Evolutionary conservation across 352 stramenopile genomes (phyloP).

Genomic region (Phytophthora palmivora): DNA sequence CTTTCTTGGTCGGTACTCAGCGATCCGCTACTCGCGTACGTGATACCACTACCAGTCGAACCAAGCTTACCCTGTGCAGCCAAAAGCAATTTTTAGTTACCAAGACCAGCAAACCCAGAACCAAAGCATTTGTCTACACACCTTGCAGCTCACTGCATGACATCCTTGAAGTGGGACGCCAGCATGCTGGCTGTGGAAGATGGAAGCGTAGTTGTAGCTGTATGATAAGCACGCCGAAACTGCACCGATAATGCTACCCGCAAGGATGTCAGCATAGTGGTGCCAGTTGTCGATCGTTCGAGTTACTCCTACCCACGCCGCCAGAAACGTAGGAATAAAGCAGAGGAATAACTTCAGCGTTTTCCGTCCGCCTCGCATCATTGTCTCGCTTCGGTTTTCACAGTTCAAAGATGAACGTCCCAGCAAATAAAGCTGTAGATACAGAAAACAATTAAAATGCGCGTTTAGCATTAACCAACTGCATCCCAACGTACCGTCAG

Average conservation of each 20-base stretch:
- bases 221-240: conserved; percentile 62
- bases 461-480: background rate
- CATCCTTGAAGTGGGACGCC: conserved; percentile 61
- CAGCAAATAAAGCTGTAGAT: conserved; percentile 73
- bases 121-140: conserved; percentile 15
- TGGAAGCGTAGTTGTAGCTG: conserved; percentile 73
- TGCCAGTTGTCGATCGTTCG: conserved; percentile 90
- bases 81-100: conserved; percentile 11
- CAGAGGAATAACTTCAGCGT: conserved; percentile 81
- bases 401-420: conserved; percentile 69
- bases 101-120: background rate
- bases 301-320: conserved; percentile 79
- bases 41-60: conserved; percentile 26
- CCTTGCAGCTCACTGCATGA: conserved; percentile 44
- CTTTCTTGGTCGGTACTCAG: conserved; percentile 25
- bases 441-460: conserved; percentile 27
- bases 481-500: conserved; percentile 55
- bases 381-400: conserved; percentile 62
- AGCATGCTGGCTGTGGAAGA: conserved; percentile 67
- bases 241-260: conserved; percentile 71
- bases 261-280: conserved; percentile 77
- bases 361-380: conserved; percentile 64
- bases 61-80: conserved; percentile 21
- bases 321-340: conserved; percentile 72
- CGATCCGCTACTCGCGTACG: conserved; percentile 35